Evolutionary conservation across 495 filamentous ascomycete species (phyloP).

Genomic region (Xylaria grammica): DNA sequence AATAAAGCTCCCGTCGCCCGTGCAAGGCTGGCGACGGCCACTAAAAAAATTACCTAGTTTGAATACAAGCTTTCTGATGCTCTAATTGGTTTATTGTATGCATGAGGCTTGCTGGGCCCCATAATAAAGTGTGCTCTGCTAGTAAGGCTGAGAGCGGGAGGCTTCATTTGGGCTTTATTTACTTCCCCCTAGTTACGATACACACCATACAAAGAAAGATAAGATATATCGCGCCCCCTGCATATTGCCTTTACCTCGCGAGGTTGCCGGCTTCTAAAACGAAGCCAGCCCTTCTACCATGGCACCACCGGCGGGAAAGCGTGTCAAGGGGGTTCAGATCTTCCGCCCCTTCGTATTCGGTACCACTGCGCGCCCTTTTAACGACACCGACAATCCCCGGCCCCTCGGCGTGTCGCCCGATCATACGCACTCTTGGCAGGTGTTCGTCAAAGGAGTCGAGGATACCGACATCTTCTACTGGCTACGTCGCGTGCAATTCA

Average conservation of each 20-base stretch:
- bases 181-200: background rate
- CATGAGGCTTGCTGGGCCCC: background rate
- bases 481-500: slow-evolving; percentile 96
- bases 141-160: background rate
- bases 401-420: slow-evolving; percentile 73
- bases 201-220: no score
- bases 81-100: background rate
- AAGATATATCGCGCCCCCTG: no score
- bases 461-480: slow-evolving; percentile 91
- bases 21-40: background rate
- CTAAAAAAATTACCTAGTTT: slow-evolving; percentile 8
- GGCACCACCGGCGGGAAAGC: slow-evolving; percentile 60
- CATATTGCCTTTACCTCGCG: background rate
- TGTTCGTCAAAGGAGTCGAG: slow-evolving; percentile 86
- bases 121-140: slow-evolving; percentile 12
- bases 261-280: background rate
- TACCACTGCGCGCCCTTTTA: slow-evolving; percentile 76
- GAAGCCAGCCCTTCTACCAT: slow-evolving; percentile 32
- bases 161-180: background rate
- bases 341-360: slow-evolving; percentile 84
- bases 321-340: slow-evolving; percentile 72
- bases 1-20: background rate
- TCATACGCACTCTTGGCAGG: slow-evolving; percentile 94
- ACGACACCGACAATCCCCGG: slow-evolving; percentile 60
- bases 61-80: background rate